Conservation (phyloP, 2,329 filamentous ascomycete genomes). For the Pseudogymnoascus sp. region DNA sequence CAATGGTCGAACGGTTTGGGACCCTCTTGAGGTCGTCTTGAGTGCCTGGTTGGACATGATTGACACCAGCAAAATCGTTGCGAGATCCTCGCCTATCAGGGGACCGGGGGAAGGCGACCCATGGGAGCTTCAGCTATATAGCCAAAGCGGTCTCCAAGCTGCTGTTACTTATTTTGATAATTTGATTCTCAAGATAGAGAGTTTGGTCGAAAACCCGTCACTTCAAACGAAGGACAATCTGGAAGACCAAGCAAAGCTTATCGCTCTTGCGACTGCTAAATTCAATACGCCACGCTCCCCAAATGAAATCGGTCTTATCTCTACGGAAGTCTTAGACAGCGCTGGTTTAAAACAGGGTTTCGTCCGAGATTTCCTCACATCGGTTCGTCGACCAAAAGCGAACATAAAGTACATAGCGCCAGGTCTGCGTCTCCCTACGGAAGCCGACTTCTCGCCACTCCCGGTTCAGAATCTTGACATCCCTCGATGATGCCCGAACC, state of each 20-base stretch:
- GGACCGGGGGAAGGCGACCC: slow-evolving; percentile 8
- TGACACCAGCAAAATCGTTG: slow-evolving; percentile 14
- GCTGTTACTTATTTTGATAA: slow-evolving; percentile 10
- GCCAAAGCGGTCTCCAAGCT: slow-evolving; percentile 10
- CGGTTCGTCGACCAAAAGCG: slow-evolving; percentile 10
- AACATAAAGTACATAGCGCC: slow-evolving; percentile 12
- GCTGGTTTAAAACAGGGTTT: slow-evolving; percentile 10
- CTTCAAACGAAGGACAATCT: slow-evolving; percentile 10
- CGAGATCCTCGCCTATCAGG: slow-evolving; percentile 1
- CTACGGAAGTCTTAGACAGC: slow-evolving; percentile 11
- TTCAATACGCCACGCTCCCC: slow-evolving; percentile 3
- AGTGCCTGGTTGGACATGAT: slow-evolving; percentile 17
- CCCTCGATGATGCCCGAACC: neutral
- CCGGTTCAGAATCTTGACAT: slow-evolving; percentile 2
- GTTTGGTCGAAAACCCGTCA: slow-evolving; percentile 8
- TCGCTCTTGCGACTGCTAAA: slow-evolving; percentile 9
- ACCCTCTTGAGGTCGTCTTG: slow-evolving; percentile 20
- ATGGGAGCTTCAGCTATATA: slow-evolving; percentile 16
- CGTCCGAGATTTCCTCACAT: slow-evolving; percentile 11
- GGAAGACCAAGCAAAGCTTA: slow-evolving; percentile 10
- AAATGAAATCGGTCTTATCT: slow-evolving; percentile 8
- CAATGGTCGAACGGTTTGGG: slow-evolving; percentile 17
- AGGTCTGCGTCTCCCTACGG: slow-evolving; percentile 10
- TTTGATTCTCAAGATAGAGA: slow-evolving; percentile 12
- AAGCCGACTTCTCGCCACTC: neutral